A percentile compares a stretch with the other conserved stretches of the same genome.
phyloP scores from a whole-genome alignment of 2,329 filamentous ascomycete genomes.

The Cladosporium cucumerinum region DNA sequence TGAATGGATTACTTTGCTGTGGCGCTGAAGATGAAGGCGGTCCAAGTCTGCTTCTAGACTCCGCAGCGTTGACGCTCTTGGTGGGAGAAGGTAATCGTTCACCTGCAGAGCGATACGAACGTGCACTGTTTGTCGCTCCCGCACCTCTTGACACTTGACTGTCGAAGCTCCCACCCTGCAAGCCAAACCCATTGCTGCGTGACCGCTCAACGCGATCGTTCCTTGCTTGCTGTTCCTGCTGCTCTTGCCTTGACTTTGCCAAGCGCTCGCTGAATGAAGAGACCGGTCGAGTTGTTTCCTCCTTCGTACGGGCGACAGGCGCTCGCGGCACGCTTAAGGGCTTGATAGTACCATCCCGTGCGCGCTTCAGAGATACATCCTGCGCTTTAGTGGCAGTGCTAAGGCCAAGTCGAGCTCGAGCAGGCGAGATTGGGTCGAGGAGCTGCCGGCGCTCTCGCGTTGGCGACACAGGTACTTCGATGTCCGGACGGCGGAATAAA shows the following conservation, averaged over 20 bases:
- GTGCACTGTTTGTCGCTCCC: not conserved
- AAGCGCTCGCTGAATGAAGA: slow-evolving; percentile 76
- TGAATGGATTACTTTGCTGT: slow-evolving; percentile 2
- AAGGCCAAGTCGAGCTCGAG: slow-evolving; percentile 76
- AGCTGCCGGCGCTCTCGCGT: slow-evolving; percentile 49
- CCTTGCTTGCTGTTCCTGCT: slow-evolving; percentile 44
- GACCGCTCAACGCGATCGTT: slow-evolving; percentile 42
- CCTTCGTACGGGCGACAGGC: not conserved
- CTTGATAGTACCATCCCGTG: slow-evolving; percentile 39
- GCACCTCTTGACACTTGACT: not conserved
- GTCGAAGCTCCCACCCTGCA: not conserved
- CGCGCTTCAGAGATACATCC: slow-evolving; percentile 79
- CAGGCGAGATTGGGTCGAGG: slow-evolving; percentile 67
- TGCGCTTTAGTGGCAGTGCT: slow-evolving; percentile 79
- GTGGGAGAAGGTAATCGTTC: slow-evolving; percentile 9
- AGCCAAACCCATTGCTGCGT: slow-evolving; percentile 37
- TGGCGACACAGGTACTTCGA: slow-evolving; percentile 78
- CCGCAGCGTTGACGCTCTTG: not conserved
- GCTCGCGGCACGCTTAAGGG: slow-evolving; percentile 21
- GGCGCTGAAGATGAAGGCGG: not conserved
- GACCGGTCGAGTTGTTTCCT: slow-evolving; percentile 8
- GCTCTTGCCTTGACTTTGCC: slow-evolving; percentile 57
- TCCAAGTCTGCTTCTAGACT: not conserved
- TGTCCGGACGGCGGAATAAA: slow-evolving; percentile 1
- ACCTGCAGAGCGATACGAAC: not conserved